Percentiles rank a stretch among this genome's conserved stretches.
These are phyloP conservation scores for Parathielavia appendiculata DNA, from an alignment of 495 filamentous ascomycete genomes.

Conservation along the genomic window DNA sequence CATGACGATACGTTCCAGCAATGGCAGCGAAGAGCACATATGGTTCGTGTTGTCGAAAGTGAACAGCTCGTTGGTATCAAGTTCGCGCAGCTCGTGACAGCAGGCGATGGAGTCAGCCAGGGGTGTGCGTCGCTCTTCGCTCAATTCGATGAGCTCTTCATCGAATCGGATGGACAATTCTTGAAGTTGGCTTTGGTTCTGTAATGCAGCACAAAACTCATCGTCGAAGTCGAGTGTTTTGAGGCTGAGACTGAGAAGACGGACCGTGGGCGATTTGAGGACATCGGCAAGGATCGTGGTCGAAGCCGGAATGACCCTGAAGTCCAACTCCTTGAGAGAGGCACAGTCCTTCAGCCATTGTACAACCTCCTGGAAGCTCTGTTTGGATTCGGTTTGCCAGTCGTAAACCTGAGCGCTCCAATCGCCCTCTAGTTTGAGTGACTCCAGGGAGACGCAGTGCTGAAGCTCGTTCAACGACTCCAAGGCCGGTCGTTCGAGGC, in stretches of 20 bases:
- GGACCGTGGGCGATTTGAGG: slow-evolving; percentile 33
- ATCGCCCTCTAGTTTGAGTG: slow-evolving; percentile 12
- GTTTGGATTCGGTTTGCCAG: slow-evolving; percentile 43
- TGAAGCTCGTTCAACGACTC: slow-evolving; percentile 47
- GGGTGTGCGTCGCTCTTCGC: slow-evolving; percentile 29
- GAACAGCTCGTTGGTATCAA: slow-evolving; percentile 29
- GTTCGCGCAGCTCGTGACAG: slow-evolving; percentile 28
- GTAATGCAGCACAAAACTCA: slow-evolving; percentile 24
- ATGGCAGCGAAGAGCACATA: slow-evolving; percentile 30
- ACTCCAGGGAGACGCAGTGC: slow-evolving; percentile 49
- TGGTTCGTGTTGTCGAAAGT: slow-evolving; percentile 12
- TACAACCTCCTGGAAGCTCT: slow-evolving; percentile 48
- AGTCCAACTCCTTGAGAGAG: slow-evolving; percentile 45
- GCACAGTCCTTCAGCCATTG: slow-evolving; percentile 54
- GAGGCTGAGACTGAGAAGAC: slow-evolving; percentile 26
- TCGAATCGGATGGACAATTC: slow-evolving; percentile 43
- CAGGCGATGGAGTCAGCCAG: slow-evolving; percentile 46
- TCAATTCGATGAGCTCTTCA: slow-evolving; percentile 45
- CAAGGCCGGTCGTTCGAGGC: slow-evolving; percentile 44
- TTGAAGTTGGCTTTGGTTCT: slow-evolving; percentile 24
- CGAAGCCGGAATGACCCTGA: slow-evolving; percentile 49
- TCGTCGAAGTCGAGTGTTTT: slow-evolving; percentile 14
- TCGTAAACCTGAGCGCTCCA: slow-evolving; percentile 9
- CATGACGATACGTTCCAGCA: slow-evolving; percentile 52
- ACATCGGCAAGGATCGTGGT: slow-evolving; percentile 50